Evolutionary conservation across 352 stramenopile species (phyloP).

Genomic region (Albugo laibachii): DNA sequence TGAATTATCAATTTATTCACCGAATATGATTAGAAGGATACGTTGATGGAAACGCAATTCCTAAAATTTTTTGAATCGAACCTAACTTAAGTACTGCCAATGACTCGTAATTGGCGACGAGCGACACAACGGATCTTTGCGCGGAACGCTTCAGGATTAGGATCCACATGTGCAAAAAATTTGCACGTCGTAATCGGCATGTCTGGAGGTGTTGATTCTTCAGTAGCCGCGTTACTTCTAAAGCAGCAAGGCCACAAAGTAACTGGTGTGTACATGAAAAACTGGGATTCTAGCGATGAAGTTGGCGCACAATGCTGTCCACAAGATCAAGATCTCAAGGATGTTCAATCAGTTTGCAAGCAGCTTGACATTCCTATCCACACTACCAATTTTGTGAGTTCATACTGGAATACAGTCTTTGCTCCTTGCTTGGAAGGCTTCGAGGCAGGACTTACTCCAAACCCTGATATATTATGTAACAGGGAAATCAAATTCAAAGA

Average conservation of each 20-base stretch:
- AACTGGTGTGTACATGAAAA: slow-evolving; percentile 97
- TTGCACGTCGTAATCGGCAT: slow-evolving; percentile 88
- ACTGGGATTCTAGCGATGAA: slow-evolving; percentile 94
- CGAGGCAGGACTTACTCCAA: slow-evolving; percentile 74
- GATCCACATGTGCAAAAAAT: no score
- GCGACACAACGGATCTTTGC: no score
- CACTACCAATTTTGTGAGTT: slow-evolving; percentile 78
- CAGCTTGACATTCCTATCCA: slow-evolving; percentile 80
- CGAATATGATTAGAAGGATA: no score
- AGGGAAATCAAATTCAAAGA: slow-evolving; percentile 96
- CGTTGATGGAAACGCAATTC: no score
- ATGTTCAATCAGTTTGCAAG: slow-evolving; percentile 83
- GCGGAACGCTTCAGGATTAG: no score
- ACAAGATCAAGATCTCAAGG: slow-evolving; percentile 81
- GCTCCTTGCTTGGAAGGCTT: slow-evolving; percentile 88
- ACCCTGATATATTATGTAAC: slow-evolving; percentile 94
- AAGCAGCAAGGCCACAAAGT: slow-evolving; percentile 80
- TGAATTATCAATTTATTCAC: no score
- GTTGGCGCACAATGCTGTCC: slow-evolving; percentile 63
- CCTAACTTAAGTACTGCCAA: no score
- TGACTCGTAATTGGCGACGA: no score
- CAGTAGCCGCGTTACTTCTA: slow-evolving; percentile 86
- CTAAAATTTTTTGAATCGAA: no score
- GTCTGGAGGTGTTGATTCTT: slow-evolving; percentile 97
- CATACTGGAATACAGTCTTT: slow-evolving; percentile 98